A percentile compares a stretch with the other conserved stretches of the same genome.
These are phyloP conservation scores for Diaporthe vaccinii DNA, from an alignment of 2,329 filamentous ascomycete genomes.

Conservation along the genomic window DNA sequence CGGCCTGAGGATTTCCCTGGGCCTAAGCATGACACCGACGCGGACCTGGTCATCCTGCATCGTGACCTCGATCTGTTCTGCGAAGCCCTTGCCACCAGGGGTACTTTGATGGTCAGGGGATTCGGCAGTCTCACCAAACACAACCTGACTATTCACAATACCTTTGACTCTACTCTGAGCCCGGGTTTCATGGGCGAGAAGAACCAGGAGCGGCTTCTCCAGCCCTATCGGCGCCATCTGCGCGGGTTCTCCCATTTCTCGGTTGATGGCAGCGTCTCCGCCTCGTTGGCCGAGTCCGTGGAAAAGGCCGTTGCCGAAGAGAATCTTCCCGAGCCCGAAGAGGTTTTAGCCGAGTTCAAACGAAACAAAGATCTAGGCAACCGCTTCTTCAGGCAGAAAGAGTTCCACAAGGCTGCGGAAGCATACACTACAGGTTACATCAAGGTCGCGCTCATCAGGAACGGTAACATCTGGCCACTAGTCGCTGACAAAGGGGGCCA, in stretches of 20 bases:
- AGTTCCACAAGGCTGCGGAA: constrained; percentile 5
- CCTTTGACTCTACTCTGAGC: background rate
- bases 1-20: background rate
- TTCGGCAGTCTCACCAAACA: constrained; percentile 8
- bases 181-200: constrained; percentile 9
- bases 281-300: constrained; percentile 18
- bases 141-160: constrained; percentile 25
- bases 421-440: background rate
- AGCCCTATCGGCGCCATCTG: constrained; percentile 28
- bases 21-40: background rate
- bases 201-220: constrained; percentile 28
- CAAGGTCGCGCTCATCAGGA: constrained; percentile 27
- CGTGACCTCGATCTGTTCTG: constrained; percentile 33
- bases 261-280: constrained; percentile 28
- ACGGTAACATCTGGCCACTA: constrained; percentile 21
- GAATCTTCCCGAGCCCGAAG: background rate
- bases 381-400: constrained; percentile 3
- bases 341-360: constrained; percentile 11
- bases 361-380: constrained; percentile 33
- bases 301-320: background rate
- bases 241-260: constrained; percentile 20
- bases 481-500: background rate
- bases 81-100: background rate
- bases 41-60: constrained; percentile 23
- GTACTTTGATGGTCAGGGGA: background rate